phyloP scores from a whole-genome alignment of 2,329 filamentous ascomycete genomes.

The Trichoderma cornu-damae region DNA sequence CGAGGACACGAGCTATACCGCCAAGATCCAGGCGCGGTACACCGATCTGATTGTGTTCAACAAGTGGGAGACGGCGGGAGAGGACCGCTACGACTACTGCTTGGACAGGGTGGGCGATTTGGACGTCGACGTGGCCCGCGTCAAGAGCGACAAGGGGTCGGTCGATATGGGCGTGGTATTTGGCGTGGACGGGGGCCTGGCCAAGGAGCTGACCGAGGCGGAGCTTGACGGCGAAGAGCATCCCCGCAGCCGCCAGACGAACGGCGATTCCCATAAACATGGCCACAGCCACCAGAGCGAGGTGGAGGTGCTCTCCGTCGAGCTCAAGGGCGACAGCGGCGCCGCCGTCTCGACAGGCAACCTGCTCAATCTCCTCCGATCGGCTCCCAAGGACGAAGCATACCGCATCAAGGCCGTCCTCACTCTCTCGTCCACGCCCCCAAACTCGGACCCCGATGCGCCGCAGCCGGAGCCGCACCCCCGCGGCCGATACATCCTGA shows the following conservation, averaged over 20 bases:
- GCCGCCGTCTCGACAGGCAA: constrained; percentile 52
- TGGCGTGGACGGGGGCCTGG: constrained; percentile 79
- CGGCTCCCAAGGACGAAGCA: constrained; percentile 84
- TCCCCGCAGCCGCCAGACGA: constrained; percentile 31
- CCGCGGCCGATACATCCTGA: constrained; percentile 70
- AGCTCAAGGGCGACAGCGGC: constrained; percentile 46
- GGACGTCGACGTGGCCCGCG: constrained; percentile 73
- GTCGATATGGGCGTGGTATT: constrained; percentile 77
- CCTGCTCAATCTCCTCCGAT: constrained; percentile 61
- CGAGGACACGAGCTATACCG: constrained; percentile 84
- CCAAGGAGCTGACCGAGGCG: constrained; percentile 47
- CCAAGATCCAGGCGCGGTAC: constrained; percentile 79
- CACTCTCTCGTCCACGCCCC: constrained; percentile 43
- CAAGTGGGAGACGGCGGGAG: constrained; percentile 78
- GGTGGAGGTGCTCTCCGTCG: constrained; percentile 86
- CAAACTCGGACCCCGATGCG: constrained; percentile 47
- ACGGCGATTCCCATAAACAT: constrained; percentile 29
- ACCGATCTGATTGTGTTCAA: constrained; percentile 90
- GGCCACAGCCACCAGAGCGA: constrained; percentile 65
- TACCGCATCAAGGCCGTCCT: constrained; percentile 84
- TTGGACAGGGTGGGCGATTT: constrained; percentile 75
- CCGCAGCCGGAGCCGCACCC: constrained; percentile 32
- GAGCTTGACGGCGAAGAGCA: constrained; percentile 27
- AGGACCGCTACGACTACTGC: constrained; percentile 70
- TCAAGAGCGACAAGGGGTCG: constrained; percentile 76